Base-by-base conservation (phyloP, 768 basidiomycete genomes). In the Xerocomellus intermedius region DNA sequence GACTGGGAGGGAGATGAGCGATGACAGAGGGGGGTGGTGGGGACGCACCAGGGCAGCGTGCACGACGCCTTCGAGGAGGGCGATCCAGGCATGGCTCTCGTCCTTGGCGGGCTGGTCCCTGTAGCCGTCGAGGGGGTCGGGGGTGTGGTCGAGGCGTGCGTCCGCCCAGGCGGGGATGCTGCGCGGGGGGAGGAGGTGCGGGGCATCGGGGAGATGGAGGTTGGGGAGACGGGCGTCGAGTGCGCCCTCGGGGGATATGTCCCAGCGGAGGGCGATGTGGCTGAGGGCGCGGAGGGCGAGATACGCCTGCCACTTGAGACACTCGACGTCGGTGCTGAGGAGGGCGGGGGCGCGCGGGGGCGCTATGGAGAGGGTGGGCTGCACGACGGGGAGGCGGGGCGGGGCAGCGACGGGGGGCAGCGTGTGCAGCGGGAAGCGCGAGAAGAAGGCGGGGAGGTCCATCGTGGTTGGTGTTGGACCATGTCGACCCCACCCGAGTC, bases 241-340 rank as follows among this genome's bases (percentile, higher is more conserved):
- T 6, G 82, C 86, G 33, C 91, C 91, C 49, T 88, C 84, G 22
- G 82, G 75, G 16, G 80, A 67, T 28, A 94, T 75, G 69, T 92
- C 87, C 73, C 82, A 87, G 42, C 88, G 82, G 14, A 91, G 68
- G 21, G 69, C 72, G 51, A 89, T 70, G 61, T 69, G 58, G 19
- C 62, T 65, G 55, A 88, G 64, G 8, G 82, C 83, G 54, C 87
- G 75, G 8, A 82, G 73, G 7, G 84, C 45, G 87, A 82, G 24
- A 62, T 87, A 91, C 0, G 91, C 89, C 69, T 94, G 91, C 91
- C 91, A 93, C 72, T 91, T 92, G 66, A 94, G 81, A 68, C 91
- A 93, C 62, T 92, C 89, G 61, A 92, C 85, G 71, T 93, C 91
- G 50, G 77, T 69, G 70, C 88, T 90, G 57, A 93, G 79, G 3